These are phyloP conservation scores for Ceratorhiza oryzae-sativae DNA, from an alignment of 1,284 basidiomycete genomes.

Conservation along the genomic window DNA sequence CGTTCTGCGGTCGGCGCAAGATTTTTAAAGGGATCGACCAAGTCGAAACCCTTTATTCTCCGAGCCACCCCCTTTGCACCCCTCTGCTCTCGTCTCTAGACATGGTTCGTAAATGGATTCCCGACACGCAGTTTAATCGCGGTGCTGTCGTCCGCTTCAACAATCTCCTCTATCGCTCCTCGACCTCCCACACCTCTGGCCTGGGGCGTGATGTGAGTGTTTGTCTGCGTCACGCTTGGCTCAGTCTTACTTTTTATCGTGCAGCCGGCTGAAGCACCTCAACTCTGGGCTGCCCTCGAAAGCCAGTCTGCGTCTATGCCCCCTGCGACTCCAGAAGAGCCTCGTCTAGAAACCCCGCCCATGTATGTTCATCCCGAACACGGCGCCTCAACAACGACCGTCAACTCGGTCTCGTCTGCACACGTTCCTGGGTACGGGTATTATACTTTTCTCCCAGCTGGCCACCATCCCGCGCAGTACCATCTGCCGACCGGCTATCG, in stretches of 20 bases:
- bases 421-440: slow-evolving; percentile 27
- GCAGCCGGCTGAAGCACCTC: slow-evolving; percentile 27
- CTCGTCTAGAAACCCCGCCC: slow-evolving; percentile 5
- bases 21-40: not conserved
- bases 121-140: slow-evolving; percentile 25
- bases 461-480: slow-evolving; percentile 30
- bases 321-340: slow-evolving; percentile 1
- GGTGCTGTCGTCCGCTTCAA: slow-evolving; percentile 23
- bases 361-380: slow-evolving; percentile 31
- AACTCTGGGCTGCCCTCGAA: slow-evolving; percentile 11
- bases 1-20: no score
- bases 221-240: not conserved
- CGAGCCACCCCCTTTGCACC: not conserved
- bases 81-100: not conserved
- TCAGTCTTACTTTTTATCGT: not conserved
- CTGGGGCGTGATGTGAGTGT: slow-evolving; percentile 21
- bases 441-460: slow-evolving; percentile 33
- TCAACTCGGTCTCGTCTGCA: slow-evolving; percentile 18
- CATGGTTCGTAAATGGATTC: slow-evolving; percentile 32
- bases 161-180: slow-evolving; percentile 28
- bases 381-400: slow-evolving; percentile 24
- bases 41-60: not conserved
- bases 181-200: slow-evolving; percentile 9
- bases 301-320: not conserved
- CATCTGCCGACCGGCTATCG: slow-evolving; percentile 28